phyloP scores from a whole-genome alignment of 768 basidiomycete genomes.

The Mycena filopes region DNA sequence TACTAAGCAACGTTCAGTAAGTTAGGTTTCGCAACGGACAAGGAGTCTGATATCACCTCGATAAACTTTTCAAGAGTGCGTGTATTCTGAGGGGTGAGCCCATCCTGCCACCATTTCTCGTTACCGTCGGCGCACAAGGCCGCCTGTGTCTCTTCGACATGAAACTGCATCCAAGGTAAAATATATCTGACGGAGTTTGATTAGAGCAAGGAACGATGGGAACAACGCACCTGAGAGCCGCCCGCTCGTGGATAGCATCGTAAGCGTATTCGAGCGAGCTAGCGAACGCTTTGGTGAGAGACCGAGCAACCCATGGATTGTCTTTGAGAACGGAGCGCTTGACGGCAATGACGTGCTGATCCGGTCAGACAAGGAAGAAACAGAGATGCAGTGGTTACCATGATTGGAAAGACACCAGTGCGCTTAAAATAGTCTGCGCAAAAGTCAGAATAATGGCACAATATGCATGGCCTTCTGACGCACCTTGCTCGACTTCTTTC shows the following conservation, averaged over 20 bases:
- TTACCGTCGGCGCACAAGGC: slow-evolving; percentile 26
- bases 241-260: slow-evolving; percentile 34
- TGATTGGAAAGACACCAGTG: slow-evolving; percentile 33
- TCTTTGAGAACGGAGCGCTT: slow-evolving; percentile 30
- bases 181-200: slow-evolving; percentile 20
- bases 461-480: not conserved
- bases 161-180: slow-evolving; percentile 32
- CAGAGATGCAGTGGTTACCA: slow-evolving; percentile 6
- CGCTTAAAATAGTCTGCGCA: slow-evolving; percentile 31
- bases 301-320: slow-evolving; percentile 30
- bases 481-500: slow-evolving; percentile 28
- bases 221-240: slow-evolving; percentile 19
- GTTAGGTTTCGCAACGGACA: too few relatives aligned
- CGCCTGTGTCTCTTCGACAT: slow-evolving; percentile 34
- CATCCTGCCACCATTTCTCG: slow-evolving; percentile 34
- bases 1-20: slow-evolving; percentile 8
- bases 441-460: not conserved
- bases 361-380: not conserved
- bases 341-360: slow-evolving; percentile 27
- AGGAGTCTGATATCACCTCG: slow-evolving; percentile 7
- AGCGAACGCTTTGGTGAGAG: slow-evolving; percentile 33
- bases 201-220: not conserved
- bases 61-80: slow-evolving; percentile 33
- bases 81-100: slow-evolving; percentile 31
- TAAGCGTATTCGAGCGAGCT: slow-evolving; percentile 32